Evolutionary conservation across 1,284 basidiomycete species (phyloP).

Genomic region (Cutaneotrichosporon sp.): DNA sequence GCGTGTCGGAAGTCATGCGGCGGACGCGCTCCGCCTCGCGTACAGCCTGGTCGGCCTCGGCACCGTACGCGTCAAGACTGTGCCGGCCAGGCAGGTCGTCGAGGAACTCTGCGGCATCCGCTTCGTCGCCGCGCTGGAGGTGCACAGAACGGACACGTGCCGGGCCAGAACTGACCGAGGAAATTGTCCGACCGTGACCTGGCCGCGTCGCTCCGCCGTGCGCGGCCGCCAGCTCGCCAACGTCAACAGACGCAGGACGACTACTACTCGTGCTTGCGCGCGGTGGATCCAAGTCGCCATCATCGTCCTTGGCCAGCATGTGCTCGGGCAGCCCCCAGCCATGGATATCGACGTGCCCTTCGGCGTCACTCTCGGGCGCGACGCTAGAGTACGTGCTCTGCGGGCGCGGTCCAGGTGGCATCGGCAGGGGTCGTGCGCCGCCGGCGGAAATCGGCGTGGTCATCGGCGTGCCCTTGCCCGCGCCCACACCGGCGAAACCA

Average conservation of each 20-base stretch:
- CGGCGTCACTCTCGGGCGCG: background rate
- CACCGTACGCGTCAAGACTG: background rate
- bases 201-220: slow-evolving; percentile 3
- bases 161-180: background rate
- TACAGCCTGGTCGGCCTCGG: slow-evolving; percentile 3
- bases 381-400: background rate
- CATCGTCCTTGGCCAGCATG: background rate
- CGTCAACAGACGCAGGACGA: background rate
- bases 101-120: slow-evolving; percentile 4
- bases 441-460: background rate
- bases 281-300: background rate
- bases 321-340: slow-evolving; percentile 1
- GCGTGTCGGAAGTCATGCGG: background rate
- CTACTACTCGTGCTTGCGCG: background rate
- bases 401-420: background rate
- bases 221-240: background rate
- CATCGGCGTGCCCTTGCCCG: background rate
- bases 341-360: background rate
- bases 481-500: slow-evolving; percentile 2
- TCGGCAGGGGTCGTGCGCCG: background rate
- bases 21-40: slow-evolving; percentile 4
- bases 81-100: slow-evolving; percentile 7
- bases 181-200: slow-evolving; percentile 7
- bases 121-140: slow-evolving; percentile 15
- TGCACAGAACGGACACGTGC: slow-evolving; percentile 20